Conservation (phyloP, 441 rosid genomes). For the Populus hybrid region DNA sequence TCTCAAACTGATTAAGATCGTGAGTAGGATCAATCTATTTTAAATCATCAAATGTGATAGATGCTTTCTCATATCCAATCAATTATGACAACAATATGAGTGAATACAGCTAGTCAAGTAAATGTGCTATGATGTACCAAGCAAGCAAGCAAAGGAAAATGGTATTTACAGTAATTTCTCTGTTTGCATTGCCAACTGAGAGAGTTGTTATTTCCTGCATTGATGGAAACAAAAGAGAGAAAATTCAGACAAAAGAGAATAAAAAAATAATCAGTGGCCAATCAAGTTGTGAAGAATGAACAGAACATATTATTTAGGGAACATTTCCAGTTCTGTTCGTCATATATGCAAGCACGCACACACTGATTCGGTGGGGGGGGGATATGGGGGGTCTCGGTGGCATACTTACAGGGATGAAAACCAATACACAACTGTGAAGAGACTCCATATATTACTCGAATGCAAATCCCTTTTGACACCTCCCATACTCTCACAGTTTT, state of each 20-base stretch:
- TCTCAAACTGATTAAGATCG: neutral
- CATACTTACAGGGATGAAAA: constrained; percentile 88
- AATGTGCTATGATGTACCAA: neutral
- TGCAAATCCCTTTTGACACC: constrained; percentile 81
- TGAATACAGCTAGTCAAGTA: neutral
- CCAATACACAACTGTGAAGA: constrained; percentile 86
- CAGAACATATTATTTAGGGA: neutral
- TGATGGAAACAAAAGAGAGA: constrained; percentile 23
- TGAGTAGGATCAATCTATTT: neutral
- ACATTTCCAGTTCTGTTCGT: neutral
- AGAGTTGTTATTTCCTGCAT: constrained; percentile 94
- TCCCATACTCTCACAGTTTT: constrained; percentile 99
- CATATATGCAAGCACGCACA: neutral
- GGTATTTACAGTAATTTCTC: constrained; percentile 71
- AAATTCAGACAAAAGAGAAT: constrained; percentile 1
- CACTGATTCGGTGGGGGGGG: neutral
- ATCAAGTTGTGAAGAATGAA: neutral
- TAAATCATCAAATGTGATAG: neutral
- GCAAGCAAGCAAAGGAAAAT: constrained; percentile 21
- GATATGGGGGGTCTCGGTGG: neutral
- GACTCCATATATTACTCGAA: constrained; percentile 89
- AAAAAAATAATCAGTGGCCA: neutral
- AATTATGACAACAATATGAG: neutral
- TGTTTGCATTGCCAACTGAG: constrained; percentile 88
- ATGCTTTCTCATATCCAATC: neutral